Evolutionary conservation across 1,284 basidiomycete genomes (phyloP).

Genomic region (Hypsizygus ulmarius): DNA sequence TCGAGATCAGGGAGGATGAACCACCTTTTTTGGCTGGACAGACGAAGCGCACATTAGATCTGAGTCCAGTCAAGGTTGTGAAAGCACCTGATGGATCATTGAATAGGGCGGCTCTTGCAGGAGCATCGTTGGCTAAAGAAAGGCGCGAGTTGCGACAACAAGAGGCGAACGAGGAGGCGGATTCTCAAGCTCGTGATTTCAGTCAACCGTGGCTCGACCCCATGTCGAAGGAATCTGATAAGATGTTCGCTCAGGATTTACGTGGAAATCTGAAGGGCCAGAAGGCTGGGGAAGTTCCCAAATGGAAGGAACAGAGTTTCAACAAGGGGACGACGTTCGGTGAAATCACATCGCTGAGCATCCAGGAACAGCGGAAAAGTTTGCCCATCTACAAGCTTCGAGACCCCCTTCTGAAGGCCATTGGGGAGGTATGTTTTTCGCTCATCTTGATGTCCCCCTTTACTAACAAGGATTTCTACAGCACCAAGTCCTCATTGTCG

Average conservation of each 20-base stretch:
- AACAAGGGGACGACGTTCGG: conserved; percentile 98
- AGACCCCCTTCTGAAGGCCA: conserved; percentile 89
- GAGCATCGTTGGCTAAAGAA: conserved; percentile 93
- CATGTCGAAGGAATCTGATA: conserved; percentile 88
- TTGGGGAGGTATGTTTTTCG: conserved; percentile 68
- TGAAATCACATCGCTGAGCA: conserved; percentile 86
- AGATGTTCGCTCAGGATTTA: conserved; percentile 91
- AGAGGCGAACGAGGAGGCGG: conserved; percentile 91
- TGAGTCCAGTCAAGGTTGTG: conserved; percentile 96
- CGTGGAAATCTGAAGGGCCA: conserved; percentile 82
- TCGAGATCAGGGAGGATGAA: conserved; percentile 96
- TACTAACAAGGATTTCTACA: conserved; percentile 35
- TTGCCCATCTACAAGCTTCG: conserved; percentile 96
- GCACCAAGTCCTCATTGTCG: conserved; percentile 95
- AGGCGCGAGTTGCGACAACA: conserved; percentile 92
- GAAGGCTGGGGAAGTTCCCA: conserved; percentile 78
- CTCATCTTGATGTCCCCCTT: conserved; percentile 3
- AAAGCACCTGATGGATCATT: conserved; percentile 94
- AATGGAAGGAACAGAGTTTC: conserved; percentile 92
- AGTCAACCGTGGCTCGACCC: conserved; percentile 97
- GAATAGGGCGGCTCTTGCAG: conserved; percentile 93
- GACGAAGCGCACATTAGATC: conserved; percentile 90
- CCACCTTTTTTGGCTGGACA: conserved; percentile 96
- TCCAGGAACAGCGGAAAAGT: conserved; percentile 90
- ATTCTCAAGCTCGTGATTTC: conserved; percentile 92